Conservation (phyloP, 495 filamentous ascomycete genomes). For the Podospora tetraspora region DNA sequence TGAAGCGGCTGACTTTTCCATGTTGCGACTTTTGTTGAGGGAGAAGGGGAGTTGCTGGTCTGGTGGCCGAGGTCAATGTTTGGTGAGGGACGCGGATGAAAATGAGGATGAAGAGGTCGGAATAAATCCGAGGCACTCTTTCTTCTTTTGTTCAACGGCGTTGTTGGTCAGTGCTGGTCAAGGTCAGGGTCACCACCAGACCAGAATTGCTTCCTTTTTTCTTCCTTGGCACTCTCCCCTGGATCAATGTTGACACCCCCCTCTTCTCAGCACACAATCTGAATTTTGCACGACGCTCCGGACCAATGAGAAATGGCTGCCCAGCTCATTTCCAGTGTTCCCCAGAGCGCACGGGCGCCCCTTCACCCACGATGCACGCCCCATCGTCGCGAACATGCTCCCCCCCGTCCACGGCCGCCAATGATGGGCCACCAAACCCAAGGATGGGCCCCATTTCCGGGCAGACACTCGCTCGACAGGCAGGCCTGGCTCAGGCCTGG, state of each 20-base stretch:
- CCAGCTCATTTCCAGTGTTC: slow-evolving; percentile 20
- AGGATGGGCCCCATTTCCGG: slow-evolving; percentile 21
- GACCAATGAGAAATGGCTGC: slow-evolving; percentile 18
- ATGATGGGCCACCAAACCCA: slow-evolving; percentile 8
- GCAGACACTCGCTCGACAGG: neutral
- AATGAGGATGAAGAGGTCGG: neutral
- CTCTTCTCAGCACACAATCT: slow-evolving; percentile 5
- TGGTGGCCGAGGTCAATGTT: neutral
- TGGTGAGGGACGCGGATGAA: too few species aligned
- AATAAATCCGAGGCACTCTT: neutral
- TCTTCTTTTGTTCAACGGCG: neutral
- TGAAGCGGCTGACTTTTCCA: neutral
- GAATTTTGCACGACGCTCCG: slow-evolving; percentile 1
- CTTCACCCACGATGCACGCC: slow-evolving; percentile 9
- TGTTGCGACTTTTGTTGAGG: neutral
- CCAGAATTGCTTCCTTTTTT: slow-evolving; percentile 22
- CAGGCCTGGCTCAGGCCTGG: too few species aligned
- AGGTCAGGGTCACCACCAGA: neutral
- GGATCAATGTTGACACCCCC: slow-evolving; percentile 10
- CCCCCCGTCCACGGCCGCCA: neutral
- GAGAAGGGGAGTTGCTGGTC: neutral
- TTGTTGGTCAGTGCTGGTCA: neutral
- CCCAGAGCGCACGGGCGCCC: slow-evolving; percentile 18
- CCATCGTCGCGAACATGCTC: slow-evolving; percentile 6
- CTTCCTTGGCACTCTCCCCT: slow-evolving; percentile 10